Evolutionary conservation across 1,284 basidiomycete genomes (phyloP), one percentile per base, ranked within the genome.

Genomic region (Hemileia vastatrix): DNA sequence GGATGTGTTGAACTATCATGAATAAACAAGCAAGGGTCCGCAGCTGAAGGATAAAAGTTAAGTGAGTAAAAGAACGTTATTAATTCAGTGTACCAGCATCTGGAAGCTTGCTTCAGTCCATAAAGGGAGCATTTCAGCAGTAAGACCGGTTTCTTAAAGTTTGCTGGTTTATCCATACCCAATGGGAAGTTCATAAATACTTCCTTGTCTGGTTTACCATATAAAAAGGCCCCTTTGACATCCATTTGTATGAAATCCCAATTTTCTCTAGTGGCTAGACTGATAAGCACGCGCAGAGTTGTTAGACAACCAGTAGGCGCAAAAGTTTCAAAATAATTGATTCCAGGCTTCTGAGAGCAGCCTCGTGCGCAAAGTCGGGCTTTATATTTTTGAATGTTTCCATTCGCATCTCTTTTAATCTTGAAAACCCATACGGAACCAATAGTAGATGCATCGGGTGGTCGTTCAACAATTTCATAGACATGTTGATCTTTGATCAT

Each of bases 391-490:
- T 65, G 36, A 1, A 78, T 58, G 0, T 71, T 56, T 0, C 79
- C 76, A 5, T 72, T 31, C 2, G 68, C 68, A 24, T 80, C 71
- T 13, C 65, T 64, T 58, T 81, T 81, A 56, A 68, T 69, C 1
- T 65, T 68, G 64, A 76, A 79, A 4, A 77, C 74, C 77, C 77
- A 80, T 79, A 52, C n/a, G n/a, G n/a, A n/a, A n/a, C n/a, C n/a
- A n/a, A n/a, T n/a, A n/a, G n/a, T n/a, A n/a, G n/a, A n/a, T n/a
- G n/a, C n/a, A n/a, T n/a, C n/a, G n/a, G n/a, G n/a, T n/a, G n/a
- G n/a, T n/a, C n/a, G n/a, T n/a, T n/a, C n/a, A n/a, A n/a, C n/a
- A n/a, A n/a, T n/a, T n/a, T n/a, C n/a, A n/a, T n/a, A n/a, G n/a
- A n/a, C n/a, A n/a, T n/a, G n/a, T n/a, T n/a, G n/a, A n/a, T n/a